Conservation (phyloP, 768 basidiomycete species). For the Kwoniella sp. region DNA sequence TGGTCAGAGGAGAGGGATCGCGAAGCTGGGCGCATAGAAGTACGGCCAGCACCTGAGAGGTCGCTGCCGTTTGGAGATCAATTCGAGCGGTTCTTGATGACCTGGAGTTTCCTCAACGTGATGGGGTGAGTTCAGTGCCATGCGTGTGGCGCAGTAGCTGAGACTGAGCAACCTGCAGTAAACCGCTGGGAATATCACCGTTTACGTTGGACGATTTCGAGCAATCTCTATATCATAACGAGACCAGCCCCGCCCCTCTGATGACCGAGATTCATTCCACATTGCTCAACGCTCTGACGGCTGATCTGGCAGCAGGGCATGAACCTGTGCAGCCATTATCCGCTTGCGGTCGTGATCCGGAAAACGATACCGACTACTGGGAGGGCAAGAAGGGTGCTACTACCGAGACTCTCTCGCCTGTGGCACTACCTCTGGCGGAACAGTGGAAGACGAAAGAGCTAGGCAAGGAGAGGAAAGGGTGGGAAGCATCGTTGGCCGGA, state of each 20-base stretch:
- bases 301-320: slow-evolving; percentile 54
- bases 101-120: slow-evolving; percentile 89
- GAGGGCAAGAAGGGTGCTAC: slow-evolving; percentile 46
- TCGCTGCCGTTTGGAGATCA: slow-evolving; percentile 44
- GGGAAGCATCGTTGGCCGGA: slow-evolving; percentile 45
- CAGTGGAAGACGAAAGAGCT: slow-evolving; percentile 38
- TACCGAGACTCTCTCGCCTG: slow-evolving; percentile 35
- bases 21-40: slow-evolving; percentile 28
- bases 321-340: slow-evolving; percentile 27
- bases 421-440: slow-evolving; percentile 19
- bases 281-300: slow-evolving; percentile 74
- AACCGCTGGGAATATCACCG: slow-evolving; percentile 77
- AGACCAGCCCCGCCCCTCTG: slow-evolving; percentile 62
- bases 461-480: slow-evolving; percentile 40
- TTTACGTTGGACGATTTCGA: slow-evolving; percentile 93
- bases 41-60: slow-evolving; percentile 32
- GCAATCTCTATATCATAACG: slow-evolving; percentile 75
- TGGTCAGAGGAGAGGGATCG: slow-evolving; percentile 29
- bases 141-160: neutral
- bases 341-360: slow-evolving; percentile 12
- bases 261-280: slow-evolving; percentile 84
- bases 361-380: slow-evolving; percentile 43
- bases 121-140: slow-evolving; percentile 65
- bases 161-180: slow-evolving; percentile 54
- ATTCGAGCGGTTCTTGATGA: slow-evolving; percentile 82